phyloP scores from a whole-genome alignment of 2,329 filamentous ascomycete species.

The Stromatinia cepivora region DNA sequence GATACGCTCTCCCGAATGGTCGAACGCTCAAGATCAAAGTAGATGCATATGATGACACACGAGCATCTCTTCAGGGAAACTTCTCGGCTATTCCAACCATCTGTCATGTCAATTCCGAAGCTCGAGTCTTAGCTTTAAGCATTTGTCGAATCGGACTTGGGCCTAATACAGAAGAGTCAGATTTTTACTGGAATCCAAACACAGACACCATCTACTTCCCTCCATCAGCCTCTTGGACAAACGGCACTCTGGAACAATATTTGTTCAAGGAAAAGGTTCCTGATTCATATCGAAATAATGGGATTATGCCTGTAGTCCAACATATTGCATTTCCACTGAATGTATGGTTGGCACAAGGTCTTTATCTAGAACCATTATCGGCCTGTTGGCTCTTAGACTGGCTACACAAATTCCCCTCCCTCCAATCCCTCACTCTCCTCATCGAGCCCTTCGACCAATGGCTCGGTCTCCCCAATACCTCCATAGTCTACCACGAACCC shows the following conservation, averaged over 20 bases:
- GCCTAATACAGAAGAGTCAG: not conserved
- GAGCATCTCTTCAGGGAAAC: not conserved
- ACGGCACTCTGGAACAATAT: not conserved
- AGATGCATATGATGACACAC: constrained; percentile 3
- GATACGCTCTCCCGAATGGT: not conserved
- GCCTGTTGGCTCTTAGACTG: not conserved
- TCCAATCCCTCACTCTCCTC: not conserved
- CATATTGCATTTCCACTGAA: constrained; percentile 7
- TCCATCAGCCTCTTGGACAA: constrained; percentile 8
- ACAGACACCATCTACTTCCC: constrained; percentile 14
- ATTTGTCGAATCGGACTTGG: not conserved
- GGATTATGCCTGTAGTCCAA: not conserved
- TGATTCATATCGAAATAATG: not conserved
- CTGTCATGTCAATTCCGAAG: constrained; percentile 24
- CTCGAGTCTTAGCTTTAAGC: constrained; percentile 2
- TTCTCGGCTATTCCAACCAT: constrained; percentile 29
- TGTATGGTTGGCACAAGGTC: not conserved
- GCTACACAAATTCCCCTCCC: not conserved
- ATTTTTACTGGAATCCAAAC: constrained; percentile 19
- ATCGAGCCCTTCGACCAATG: constrained; percentile 13
- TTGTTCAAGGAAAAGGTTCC: not conserved
- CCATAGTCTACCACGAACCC: not conserved
- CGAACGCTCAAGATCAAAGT: constrained; percentile 10
- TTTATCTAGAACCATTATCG: not conserved
- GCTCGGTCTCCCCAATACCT: not conserved